Percentiles rank a stretch among this genome's conserved stretches.
phyloP scores from a whole-genome alignment of 1,284 basidiomycete genomes.

The Neonothopanus nambi region DNA sequence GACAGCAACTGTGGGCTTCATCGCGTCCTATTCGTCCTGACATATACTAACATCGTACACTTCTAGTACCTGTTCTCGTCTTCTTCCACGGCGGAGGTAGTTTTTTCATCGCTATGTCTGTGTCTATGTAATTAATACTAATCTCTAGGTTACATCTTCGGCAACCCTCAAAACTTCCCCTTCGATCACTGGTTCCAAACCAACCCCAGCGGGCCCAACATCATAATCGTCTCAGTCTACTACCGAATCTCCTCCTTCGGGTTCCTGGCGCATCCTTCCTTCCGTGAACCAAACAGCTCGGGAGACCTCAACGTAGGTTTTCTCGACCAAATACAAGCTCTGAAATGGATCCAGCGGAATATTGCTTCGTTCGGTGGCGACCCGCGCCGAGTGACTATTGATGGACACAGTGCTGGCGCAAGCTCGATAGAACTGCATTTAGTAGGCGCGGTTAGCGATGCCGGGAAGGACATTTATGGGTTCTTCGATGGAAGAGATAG shows the following conservation, averaged over 20 bases:
- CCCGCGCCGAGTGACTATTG: conserved; percentile 27
- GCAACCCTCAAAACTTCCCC: conserved; percentile 55
- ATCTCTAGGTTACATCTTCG: conserved; percentile 47
- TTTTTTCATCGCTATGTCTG: not conserved
- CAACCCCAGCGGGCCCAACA: conserved; percentile 34
- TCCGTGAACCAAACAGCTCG: not conserved
- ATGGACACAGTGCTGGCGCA: conserved; percentile 63
- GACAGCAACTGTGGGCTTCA: conserved; percentile 40
- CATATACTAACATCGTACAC: not conserved
- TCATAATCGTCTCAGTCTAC: conserved; percentile 54
- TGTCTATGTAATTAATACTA: conserved; percentile 7
- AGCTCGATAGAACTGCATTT: conserved; percentile 56
- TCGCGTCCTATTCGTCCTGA: not conserved
- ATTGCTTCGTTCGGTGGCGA: conserved; percentile 23
- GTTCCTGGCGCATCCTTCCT: conserved; percentile 45
- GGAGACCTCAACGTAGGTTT: conserved; percentile 18
- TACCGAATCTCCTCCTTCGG: conserved; percentile 56
- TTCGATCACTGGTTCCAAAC: conserved; percentile 55
- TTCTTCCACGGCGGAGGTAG: conserved; percentile 68
- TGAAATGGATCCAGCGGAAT: conserved; percentile 21
- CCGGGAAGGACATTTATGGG: not conserved
- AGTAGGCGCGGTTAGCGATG: conserved; percentile 24
- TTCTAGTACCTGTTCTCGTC: conserved; percentile 45
- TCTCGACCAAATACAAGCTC: conserved; percentile 23
- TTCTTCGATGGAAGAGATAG: not conserved